Evolutionary conservation across 495 filamentous ascomycete genomes (phyloP).

Genomic region (Thermochaetoides thermophila): DNA sequence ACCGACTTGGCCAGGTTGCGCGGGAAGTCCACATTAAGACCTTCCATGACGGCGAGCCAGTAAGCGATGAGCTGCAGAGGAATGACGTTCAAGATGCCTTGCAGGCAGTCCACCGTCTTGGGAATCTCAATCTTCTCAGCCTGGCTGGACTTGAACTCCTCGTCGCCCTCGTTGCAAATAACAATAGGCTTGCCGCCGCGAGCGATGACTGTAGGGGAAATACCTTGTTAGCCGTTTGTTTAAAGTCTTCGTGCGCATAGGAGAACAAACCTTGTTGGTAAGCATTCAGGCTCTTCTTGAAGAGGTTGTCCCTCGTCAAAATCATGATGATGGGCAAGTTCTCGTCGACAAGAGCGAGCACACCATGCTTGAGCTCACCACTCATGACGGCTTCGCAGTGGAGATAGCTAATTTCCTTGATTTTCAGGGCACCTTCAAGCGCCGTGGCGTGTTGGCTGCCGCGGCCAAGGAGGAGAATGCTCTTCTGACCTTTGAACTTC

Average conservation of each 20-base stretch:
- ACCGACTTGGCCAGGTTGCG: slow-evolving; percentile 97
- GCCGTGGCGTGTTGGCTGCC: slow-evolving; percentile 95
- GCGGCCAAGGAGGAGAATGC: slow-evolving; percentile 77
- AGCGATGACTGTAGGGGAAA: slow-evolving; percentile 82
- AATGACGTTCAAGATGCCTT: slow-evolving; percentile 95
- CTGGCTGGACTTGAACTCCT: slow-evolving; percentile 72
- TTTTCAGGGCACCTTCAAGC: slow-evolving; percentile 95
- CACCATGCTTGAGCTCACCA: slow-evolving; percentile 95
- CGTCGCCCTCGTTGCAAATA: slow-evolving; percentile 85
- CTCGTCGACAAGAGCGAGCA: slow-evolving; percentile 92
- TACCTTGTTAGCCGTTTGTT: slow-evolving; percentile 7
- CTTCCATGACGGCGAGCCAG: slow-evolving; percentile 93
- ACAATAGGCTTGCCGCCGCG: slow-evolving; percentile 90
- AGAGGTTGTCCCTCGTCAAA: slow-evolving; percentile 85
- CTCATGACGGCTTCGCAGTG: slow-evolving; percentile 99
- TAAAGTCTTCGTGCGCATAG: background rate
- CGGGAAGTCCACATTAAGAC: slow-evolving; percentile 93
- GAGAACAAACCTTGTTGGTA: slow-evolving; percentile 77
- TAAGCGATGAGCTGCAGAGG: slow-evolving; percentile 95
- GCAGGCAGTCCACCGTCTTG: slow-evolving; percentile 84
- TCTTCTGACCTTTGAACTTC: slow-evolving; percentile 94
- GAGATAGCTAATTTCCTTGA: slow-evolving; percentile 99
- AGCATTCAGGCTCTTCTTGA: slow-evolving; percentile 92
- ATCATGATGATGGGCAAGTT: slow-evolving; percentile 99
- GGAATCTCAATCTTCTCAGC: slow-evolving; percentile 97